Base-by-base conservation (phyloP, 2,329 filamentous ascomycete genomes). In the Celoporthe dispersa region DNA sequence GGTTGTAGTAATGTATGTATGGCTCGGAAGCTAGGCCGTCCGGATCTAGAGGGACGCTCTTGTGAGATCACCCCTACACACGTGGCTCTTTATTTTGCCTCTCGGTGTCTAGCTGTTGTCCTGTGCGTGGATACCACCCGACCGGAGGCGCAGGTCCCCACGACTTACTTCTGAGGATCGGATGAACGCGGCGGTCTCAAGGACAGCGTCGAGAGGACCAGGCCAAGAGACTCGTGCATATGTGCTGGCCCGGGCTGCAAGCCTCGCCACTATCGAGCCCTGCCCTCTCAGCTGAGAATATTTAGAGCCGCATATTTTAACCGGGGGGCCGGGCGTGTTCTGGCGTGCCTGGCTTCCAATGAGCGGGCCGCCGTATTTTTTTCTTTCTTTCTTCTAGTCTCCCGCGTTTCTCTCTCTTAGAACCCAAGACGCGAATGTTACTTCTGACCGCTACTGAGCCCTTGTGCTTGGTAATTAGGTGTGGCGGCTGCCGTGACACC, bases 221-320 rank as follows among this genome's bases (percentile, higher is more conserved):
- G 55, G 35, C 12, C 25, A 19, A 59, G 19, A 35, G 11, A 3
- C 6, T n/a, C 7, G 33, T 60, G 57, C 22, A 60, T 35, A 25
- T 59, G 33, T 8, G n/a, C 19, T 60, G 16, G n/a, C 19, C 33
- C 28, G 19, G 22, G 9, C 14, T 19, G 7, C 33, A n/a, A 6
- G 33, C 22, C 16, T 37, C 33, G 33, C 57, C 57, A 60, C 57
- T 60, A 37, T 37, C 57, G 8, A 37, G 57, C 31, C 16, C 31
- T 22, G 19, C 19, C 19, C 31, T 60, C 57, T 60, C 57, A 37
- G 57, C 57, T 60, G 31, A 25, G 14, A 60, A n/a, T 48, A n/a
- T 19, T 48, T 9, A 60, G 57, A 60, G 57, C 57, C 33, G 57
- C 57, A 60, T 60, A 37, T 48, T n/a, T n/a, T 9, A 48, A 11